Percentiles rank a stretch among this genome's conserved stretches.
Conservation (phyloP, 192 early-diverging fungal genomes). For the Rhizophagus clarus region DNA sequence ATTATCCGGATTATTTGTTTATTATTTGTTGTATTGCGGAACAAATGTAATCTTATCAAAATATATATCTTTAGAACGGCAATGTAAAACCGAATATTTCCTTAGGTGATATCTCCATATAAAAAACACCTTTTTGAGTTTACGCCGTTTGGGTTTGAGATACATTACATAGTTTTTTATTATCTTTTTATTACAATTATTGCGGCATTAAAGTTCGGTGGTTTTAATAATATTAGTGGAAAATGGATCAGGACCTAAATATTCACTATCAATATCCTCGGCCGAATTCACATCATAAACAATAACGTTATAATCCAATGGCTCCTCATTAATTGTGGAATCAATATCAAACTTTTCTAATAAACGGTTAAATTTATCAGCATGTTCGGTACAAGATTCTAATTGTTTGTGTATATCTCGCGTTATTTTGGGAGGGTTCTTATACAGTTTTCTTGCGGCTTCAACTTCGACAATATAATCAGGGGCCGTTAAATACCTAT, state of each 20-base stretch:
- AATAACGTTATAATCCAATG: not conserved
- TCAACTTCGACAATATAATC: not conserved
- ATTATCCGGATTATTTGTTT: no score
- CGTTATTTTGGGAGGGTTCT: constrained; percentile 5
- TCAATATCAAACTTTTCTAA: not conserved
- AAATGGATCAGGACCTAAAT: constrained; percentile 7
- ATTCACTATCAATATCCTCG: not conserved
- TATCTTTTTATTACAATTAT: no score
- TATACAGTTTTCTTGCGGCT: not conserved
- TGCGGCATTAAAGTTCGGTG: no score
- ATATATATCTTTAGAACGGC: no score
- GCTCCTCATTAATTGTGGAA: not conserved
- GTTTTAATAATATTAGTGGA: not conserved
- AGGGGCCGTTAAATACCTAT: not conserved
- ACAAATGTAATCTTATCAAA: no score
- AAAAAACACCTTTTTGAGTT: no score
- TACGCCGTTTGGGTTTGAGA: no score
- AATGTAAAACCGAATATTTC: no score
- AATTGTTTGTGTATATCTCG: not conserved
- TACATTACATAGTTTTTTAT: no score
- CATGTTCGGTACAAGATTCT: not conserved
- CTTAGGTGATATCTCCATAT: no score
- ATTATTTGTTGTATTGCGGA: no score
- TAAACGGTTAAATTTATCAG: not conserved
- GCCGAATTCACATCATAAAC: not conserved